Base-by-base conservation (phyloP, 225 moss, liverwort and hornwort species). In the Thuidium tamariscinum region DNA sequence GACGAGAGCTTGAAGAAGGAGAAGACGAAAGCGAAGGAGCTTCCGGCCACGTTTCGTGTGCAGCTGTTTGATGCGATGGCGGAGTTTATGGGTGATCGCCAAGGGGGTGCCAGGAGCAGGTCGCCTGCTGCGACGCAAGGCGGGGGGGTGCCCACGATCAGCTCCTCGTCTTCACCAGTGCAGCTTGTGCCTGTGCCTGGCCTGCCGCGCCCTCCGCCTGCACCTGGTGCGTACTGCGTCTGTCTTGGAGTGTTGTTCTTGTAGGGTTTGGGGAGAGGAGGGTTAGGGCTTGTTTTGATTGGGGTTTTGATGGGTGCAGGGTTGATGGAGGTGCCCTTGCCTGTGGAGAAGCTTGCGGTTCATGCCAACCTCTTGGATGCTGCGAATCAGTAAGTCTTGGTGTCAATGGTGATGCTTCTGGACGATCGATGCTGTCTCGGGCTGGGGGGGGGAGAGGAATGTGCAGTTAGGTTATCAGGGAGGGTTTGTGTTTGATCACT, bases 21-120 rank as follows among this genome's bases (percentile, higher is more conserved):
- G 90, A 94, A 94, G 89, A 94, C 94, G 4, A 94, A 94, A 77
- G 94, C 93, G 4, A 94, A 94, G 80, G 94, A 94, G 85, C 86
- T 94, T 13, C 94, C 94, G 8, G 94, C 94, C 3, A 93, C 94
- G 8, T 94, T 94, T 73, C 86, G 94, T 22, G 89, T 94, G 78
- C 94, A 94, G 80, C 89, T 94, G 34, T 94, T 94, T 49, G 94
- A 94, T 51, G 86, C 94, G 42, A 94, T 94, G 94, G 90, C 93
- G 7, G 93, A 93, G 88, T 91, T 94, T n/a, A 90, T 93, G 89
- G 94, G 93, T 21, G 94, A 94, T 75, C 92, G 93, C 20, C 90
- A 92, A 81, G 80, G 90, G n/a, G 80, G 86, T 37, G 57, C 90
- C 49, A 82, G 92, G 20, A 92, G 92, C 62, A 89, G 93, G 25